Evolutionary conservation across 176 grass and related monocot genomes (phyloP), one percentile per base, ranked within the genome.

Genomic region (Oryza rufipogon): DNA sequence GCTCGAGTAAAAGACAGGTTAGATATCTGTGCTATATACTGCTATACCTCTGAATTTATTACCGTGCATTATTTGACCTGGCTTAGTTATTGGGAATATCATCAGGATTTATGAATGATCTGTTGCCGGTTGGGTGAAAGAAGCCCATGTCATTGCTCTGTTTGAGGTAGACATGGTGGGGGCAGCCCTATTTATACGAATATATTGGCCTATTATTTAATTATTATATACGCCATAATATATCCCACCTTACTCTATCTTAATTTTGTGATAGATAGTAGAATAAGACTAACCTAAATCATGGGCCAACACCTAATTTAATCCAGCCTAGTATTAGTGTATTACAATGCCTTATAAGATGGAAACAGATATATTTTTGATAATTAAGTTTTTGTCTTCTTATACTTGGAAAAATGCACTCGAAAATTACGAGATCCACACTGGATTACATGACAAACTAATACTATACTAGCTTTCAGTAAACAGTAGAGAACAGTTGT

Each of bases 61-160:
- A 49, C 23, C 6, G 71, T 51, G 26, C 45, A 47, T 49, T 38
- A 47, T 41, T 41, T 30, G 71, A 64, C 81, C 38, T 64, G 36
- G 12, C 64, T 8, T 74, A 73, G 15, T 51, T 68, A 48, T 22
- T 68, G 45, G 25, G 66, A 19, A 9, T 28, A 33, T 52, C 20
- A 52, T 39, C 64, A 44, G 64, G 64, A 19, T 68, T 68, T 69
- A 41, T 63, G 82, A 66, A 25, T 48, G 46, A 32, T 68, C 64
- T 58, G 32, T 84, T 26, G 47, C 34, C 19, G 56, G 65, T 56
- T 70, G 25, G 72, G 1, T 20, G 34, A 38, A 68, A 68, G 33
- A 3, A 17, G 10, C 47, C 25, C 13, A 33, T 47, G 58, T 22
- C 41, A 36, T 46, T 65, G 64, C 6, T 69, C 73, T 8, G 48